Base-by-base conservation (phyloP, 2,329 filamentous ascomycete genomes). In the Fusarium clavum region DNA sequence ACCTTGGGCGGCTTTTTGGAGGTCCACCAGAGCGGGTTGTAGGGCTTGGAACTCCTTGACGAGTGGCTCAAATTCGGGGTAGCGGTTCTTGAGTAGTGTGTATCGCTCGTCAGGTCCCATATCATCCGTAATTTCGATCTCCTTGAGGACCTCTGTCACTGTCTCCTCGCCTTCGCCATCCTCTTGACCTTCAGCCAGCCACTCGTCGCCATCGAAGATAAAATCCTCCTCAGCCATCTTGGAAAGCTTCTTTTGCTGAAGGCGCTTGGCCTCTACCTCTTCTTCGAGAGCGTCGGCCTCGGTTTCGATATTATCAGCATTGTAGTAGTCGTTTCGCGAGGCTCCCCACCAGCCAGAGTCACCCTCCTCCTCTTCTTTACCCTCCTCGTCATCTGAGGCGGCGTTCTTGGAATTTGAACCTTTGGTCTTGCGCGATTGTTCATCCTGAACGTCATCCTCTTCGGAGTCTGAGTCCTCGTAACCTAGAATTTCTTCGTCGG, bases 181-280 rank as follows among this genome's bases (percentile, higher is more conserved):
- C 24, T 84, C 83, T 18, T 83, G 84, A 5, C 85, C 86, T 18
- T 85, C 82, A 27, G 87, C 88, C 40, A 91, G 79, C 96, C 95
- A 98, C 72, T 97, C 94, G 44, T 89, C 87, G 76, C 97, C 93
- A 74, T 98, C 94, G 71, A 98, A 97, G 11, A 94, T 91, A 77
- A 98, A 99, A 78, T 99, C 96, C 41, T 92, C 92, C 72, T 97
- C 94, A 8, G 90, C 88, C 92, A 99, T 96, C 71, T 92, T 91
- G 73, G 94, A 87, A 25, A 98, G 81, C 77, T 96, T 95, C 85
- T 97, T 98, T 81, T 94, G 90, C 79, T 98, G 95, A 64, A 99
- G 81, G 67, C 94, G 87, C 79, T 91, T 90, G 5, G 95, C 96
- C 79, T 99, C 97, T 13, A 87, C 89, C 80, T 99, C 97, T 83